Conservation (phyloP, 495 filamentous ascomycete genomes). For the Aspergillus incahuasiensis region DNA sequence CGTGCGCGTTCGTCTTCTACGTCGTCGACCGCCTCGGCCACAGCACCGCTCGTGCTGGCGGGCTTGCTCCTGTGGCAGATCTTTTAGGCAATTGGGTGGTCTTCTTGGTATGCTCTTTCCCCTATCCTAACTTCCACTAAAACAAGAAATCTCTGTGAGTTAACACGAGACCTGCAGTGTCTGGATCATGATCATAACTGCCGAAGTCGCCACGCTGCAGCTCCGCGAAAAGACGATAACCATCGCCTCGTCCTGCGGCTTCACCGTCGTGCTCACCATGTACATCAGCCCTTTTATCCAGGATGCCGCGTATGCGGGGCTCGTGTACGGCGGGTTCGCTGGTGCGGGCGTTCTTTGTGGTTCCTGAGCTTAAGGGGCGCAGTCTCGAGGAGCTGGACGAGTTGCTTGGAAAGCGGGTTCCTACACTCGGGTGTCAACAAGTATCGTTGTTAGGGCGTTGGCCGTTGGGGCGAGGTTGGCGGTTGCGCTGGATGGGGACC, state of each 20-base stretch:
- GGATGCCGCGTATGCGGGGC: neutral
- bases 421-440: neutral
- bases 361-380: neutral
- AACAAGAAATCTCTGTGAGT: no score
- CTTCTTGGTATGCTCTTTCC: neutral
- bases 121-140: neutral
- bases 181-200: neutral
- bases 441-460: no score
- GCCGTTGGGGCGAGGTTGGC: no score
- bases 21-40: neutral
- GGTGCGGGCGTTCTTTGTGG: neutral
- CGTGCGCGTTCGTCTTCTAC: neutral
- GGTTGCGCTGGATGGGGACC: no score
- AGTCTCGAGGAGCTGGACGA: constrained; percentile 1
- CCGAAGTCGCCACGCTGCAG: neutral
- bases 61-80: neutral
- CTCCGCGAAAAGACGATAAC: neutral
- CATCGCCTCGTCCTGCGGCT: neutral
- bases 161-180: neutral
- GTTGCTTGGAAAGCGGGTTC: neutral
- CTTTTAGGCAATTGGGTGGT: neutral
- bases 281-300: neutral
- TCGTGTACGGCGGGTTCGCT: neutral
- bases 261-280: neutral
- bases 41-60: neutral